Percentiles rank a stretch among this genome's conserved stretches.
Evolutionary conservation across 1,284 basidiomycete species (phyloP).

Genomic region (Ustilago shanxiensis): DNA sequence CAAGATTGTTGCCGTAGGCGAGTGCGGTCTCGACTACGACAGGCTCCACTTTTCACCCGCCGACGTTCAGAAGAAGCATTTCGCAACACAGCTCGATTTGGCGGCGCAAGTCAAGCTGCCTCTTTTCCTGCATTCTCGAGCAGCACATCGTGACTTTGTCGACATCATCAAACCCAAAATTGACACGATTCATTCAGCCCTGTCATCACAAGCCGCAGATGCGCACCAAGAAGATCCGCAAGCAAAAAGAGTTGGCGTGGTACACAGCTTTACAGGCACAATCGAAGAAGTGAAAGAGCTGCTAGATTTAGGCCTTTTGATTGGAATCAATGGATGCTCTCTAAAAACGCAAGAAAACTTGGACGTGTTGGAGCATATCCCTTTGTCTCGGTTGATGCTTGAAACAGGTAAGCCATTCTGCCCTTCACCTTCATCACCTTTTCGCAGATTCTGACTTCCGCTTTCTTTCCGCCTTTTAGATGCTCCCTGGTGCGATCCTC

Average conservation of each 20-base stretch:
- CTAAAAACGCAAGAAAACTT: slow-evolving; percentile 84
- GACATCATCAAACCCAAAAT: slow-evolving; percentile 73
- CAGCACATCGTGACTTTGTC: slow-evolving; percentile 77
- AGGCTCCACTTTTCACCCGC: slow-evolving; percentile 79
- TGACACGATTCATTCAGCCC: slow-evolving; percentile 12
- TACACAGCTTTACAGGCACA: slow-evolving; percentile 87
- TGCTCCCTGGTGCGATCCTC: slow-evolving; percentile 80
- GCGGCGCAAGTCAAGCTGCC: slow-evolving; percentile 82
- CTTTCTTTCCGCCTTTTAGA: slow-evolving; percentile 42
- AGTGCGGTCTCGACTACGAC: slow-evolving; percentile 91
- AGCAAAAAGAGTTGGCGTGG: slow-evolving; percentile 73
- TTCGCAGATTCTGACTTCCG: not conserved
- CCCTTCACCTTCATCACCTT: not conserved
- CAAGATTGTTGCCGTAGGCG: slow-evolving; percentile 78
- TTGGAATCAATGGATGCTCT: slow-evolving; percentile 85
- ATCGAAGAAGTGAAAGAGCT: slow-evolving; percentile 78
- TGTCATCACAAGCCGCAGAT: not conserved
- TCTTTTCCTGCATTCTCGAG: slow-evolving; percentile 86
- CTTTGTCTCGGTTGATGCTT: slow-evolving; percentile 78
- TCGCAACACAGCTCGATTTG: slow-evolving; percentile 79
- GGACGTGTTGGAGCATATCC: slow-evolving; percentile 76
- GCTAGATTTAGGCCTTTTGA: slow-evolving; percentile 72
- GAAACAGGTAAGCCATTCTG: slow-evolving; percentile 77
- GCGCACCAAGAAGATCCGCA: slow-evolving; percentile 16
- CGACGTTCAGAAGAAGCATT: slow-evolving; percentile 78